These are phyloP conservation scores for Fragaria iinumae DNA, from an alignment of 306 rosid species.

Conservation along the genomic window DNA sequence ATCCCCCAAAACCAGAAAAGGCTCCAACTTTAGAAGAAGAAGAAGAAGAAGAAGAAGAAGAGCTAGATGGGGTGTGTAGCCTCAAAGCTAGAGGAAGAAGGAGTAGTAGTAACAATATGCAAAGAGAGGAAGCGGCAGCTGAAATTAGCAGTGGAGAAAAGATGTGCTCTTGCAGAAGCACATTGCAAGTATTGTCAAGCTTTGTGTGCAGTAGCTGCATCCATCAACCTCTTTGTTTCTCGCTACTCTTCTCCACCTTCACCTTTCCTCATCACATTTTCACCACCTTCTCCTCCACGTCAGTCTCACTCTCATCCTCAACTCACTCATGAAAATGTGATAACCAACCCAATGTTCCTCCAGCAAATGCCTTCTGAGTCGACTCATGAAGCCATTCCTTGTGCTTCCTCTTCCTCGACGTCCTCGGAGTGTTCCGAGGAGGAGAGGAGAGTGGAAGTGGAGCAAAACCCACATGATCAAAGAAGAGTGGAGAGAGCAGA, in stretches of 20 bases:
- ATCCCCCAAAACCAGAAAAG: slow-evolving; percentile 15
- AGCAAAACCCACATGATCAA: slow-evolving; percentile 14
- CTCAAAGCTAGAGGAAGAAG: slow-evolving; percentile 94
- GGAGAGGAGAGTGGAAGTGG: slow-evolving; percentile 52
- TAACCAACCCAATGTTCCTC: slow-evolving; percentile 82
- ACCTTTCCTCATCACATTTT: slow-evolving; percentile 83
- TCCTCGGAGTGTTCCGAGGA: slow-evolving; percentile 63
- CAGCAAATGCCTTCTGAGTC: slow-evolving; percentile 72
- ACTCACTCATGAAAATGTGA: slow-evolving; percentile 44
- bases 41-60: slow-evolving; percentile 25
- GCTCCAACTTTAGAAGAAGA: slow-evolving; percentile 20
- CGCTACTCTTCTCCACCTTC: slow-evolving; percentile 84
- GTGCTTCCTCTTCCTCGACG: slow-evolving; percentile 59
- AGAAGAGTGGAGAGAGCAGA: slow-evolving; percentile 1
- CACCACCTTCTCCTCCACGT: slow-evolving; percentile 56
- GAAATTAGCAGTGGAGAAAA: slow-evolving; percentile 80
- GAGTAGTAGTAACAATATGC: slow-evolving; percentile 71
- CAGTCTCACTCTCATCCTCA: slow-evolving; percentile 46
- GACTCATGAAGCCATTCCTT: slow-evolving; percentile 57
- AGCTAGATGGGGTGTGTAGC: slow-evolving; percentile 92
- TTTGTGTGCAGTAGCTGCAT: slow-evolving; percentile 71
- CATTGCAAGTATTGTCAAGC: slow-evolving; percentile 81
- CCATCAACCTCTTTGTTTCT: slow-evolving; percentile 76
- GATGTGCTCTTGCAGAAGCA: slow-evolving; percentile 81
- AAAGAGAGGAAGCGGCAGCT: slow-evolving; percentile 78